A percentile compares a stretch with the other conserved stretches of the same genome.
phyloP scores from a whole-genome alignment of 768 basidiomycete species.

The Phlebiopsis flavidoalba region DNA sequence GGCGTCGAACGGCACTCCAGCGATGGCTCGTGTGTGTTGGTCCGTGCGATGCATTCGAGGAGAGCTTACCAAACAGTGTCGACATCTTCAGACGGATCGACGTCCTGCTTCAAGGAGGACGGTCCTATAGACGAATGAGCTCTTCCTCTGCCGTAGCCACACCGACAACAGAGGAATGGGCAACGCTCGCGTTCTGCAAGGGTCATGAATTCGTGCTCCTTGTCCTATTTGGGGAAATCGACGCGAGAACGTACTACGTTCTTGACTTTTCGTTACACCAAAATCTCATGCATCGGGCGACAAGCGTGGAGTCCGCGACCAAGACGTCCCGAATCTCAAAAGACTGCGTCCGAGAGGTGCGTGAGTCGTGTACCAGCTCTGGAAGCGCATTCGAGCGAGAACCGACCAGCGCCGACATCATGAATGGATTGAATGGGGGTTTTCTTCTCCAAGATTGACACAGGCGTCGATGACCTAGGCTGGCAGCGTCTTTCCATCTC shows the following conservation, averaged over 20 bases:
- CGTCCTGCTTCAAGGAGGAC: conserved; percentile 69
- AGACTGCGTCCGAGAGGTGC: conserved; percentile 61
- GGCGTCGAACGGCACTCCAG: conserved; percentile 60
- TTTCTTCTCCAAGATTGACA: conserved; percentile 49
- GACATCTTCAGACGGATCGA: conserved; percentile 91
- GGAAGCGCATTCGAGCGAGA: conserved; percentile 93
- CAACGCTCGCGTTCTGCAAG: conserved; percentile 89
- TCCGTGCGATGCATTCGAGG: conserved; percentile 86
- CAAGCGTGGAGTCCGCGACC: conserved; percentile 90
- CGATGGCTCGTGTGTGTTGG: conserved; percentile 31
- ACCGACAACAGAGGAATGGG: conserved; percentile 90
- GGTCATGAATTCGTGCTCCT: conserved; percentile 56
- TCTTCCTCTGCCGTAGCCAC: conserved; percentile 77
- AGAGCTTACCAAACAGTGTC: conserved; percentile 92
- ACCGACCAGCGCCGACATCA: conserved; percentile 98
- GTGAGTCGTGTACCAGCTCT: conserved; percentile 93
- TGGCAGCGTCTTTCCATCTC: conserved; percentile 98
- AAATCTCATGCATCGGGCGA: conserved; percentile 91
- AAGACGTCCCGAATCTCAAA: conserved; percentile 95
- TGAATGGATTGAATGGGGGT: conserved; percentile 94
- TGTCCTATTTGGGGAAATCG: conserved; percentile 62
- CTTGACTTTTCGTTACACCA: conserved; percentile 99
- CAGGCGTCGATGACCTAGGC: conserved; percentile 96
- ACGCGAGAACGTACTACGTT: conserved; percentile 97
- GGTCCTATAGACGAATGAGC: conserved; percentile 86